Evolutionary conservation across 495 filamentous ascomycete species (phyloP).

Genomic region (Penicillium paradoxum): DNA sequence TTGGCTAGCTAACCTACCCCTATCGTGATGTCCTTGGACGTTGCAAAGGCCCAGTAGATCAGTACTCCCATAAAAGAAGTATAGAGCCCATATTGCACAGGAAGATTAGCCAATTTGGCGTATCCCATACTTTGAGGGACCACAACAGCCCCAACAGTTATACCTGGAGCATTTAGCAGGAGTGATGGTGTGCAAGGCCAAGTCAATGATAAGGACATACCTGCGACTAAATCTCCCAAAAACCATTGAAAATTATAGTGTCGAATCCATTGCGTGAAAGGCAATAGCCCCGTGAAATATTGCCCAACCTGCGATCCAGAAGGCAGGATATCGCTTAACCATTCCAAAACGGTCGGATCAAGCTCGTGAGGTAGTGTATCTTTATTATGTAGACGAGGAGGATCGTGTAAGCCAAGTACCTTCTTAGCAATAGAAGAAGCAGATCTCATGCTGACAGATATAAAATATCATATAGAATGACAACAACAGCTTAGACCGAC

Average conservation of each 20-base stretch:
- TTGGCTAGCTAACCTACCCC: constrained; percentile 54
- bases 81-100: constrained; percentile 79
- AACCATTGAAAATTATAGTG: constrained; percentile 86
- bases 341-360: constrained; percentile 1
- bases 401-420: neutral
- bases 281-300: constrained; percentile 68
- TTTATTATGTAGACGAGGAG: neutral
- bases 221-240: constrained; percentile 78
- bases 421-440: neutral
- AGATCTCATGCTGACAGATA: neutral
- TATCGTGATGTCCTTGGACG: constrained; percentile 96
- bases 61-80: constrained; percentile 94
- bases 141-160: constrained; percentile 85
- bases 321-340: constrained; percentile 33
- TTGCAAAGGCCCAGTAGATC: constrained; percentile 95
- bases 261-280: constrained; percentile 77
- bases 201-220: constrained; percentile 41
- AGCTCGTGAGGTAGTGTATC: neutral
- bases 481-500: neutral
- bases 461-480: neutral
- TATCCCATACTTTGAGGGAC: constrained; percentile 97
- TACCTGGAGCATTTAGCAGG: neutral
- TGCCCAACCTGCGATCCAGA: constrained; percentile 41
- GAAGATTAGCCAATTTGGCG: constrained; percentile 71
- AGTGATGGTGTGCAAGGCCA: neutral